Base-by-base conservation (phyloP, 192 early-diverging fungal species). In the Backusella circina region DNA sequence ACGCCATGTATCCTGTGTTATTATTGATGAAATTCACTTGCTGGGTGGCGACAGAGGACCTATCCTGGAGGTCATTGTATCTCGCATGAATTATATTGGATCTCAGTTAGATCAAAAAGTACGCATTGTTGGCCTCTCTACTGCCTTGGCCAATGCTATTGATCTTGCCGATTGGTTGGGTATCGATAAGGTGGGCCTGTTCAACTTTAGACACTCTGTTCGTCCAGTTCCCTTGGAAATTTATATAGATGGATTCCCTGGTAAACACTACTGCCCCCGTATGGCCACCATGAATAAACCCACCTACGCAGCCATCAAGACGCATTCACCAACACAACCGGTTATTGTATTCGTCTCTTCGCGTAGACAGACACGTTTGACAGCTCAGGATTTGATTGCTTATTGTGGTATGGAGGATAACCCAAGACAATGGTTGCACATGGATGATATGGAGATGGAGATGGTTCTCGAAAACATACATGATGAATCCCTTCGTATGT, bases 221-320 rank as follows among this genome's bases (percentile, higher is more conserved):
- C 92, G 98, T 28, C 98, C 98, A 7, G 97, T 99, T 23, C 97
- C 97, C 5, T 85, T 99, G 33, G 95, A 99, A 81, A 97, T 98
- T 57, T 93, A 97, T 80, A 98, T 99, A 80, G 96, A 98, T 66
- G 97, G 97, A 6, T 97, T 97, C 78, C 90, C 96, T 0, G 97
- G 96, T 12, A 97, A 96, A 71, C 95, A 97, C 82, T 99, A 98
- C 84, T 97, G 97, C 71, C 96, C 98, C 31, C 90, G 97, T 61
- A 99, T 99, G 98, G 93, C 94, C 51, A 91, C 96, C 31, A 99
- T 99, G 98, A 98, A 99, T 85, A 95, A 97, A 68, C 98, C 98
- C 0, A 94, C 96, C 0, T 99, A 97, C 76, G 83, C 91, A 2
- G 96, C 95, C 13, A 99, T 99, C 74, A 87, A 94, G 77, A 97